Conservation (phyloP, 345 rosid genomes). For the Ceriops zippeliana region DNA sequence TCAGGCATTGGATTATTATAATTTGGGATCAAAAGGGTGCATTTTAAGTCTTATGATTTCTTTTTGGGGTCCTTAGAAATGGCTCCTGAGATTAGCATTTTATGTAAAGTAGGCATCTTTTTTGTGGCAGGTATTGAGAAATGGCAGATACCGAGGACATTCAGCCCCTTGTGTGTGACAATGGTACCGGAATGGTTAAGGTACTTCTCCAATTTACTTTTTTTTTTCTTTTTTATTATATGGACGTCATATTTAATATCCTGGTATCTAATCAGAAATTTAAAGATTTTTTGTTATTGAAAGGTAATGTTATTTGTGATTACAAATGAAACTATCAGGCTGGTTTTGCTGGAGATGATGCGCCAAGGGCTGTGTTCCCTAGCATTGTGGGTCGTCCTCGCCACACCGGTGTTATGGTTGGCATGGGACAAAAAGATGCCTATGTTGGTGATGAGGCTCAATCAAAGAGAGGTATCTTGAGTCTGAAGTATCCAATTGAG, state of each 20-base stretch:
- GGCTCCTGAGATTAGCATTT: neutral
- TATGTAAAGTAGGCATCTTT: conserved; percentile 4
- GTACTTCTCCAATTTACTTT: conserved; percentile 20
- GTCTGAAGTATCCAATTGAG: conserved; percentile 59
- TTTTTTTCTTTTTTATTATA: neutral
- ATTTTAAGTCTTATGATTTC: neutral
- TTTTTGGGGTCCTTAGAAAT: no score
- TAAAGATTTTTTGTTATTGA: neutral
- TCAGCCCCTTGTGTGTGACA: conserved; percentile 67
- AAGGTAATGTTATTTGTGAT: neutral
- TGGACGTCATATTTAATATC: neutral
- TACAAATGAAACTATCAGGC: conserved; percentile 28
- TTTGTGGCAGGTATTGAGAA: conserved; percentile 31
- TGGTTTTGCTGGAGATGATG: conserved; percentile 59
- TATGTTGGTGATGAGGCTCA: conserved; percentile 75
- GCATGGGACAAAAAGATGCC: conserved; percentile 63
- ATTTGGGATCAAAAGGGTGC: no score
- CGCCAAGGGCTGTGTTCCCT: conserved; percentile 55
- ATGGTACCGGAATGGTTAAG: conserved; percentile 71
- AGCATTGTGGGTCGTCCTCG: conserved; percentile 59
- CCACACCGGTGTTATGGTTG: conserved; percentile 60
- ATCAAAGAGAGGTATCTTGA: conserved; percentile 64
- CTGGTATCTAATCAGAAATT: no score
- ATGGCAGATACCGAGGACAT: conserved; percentile 62
- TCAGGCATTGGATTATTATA: no score